Evolutionary conservation across 2,329 filamentous ascomycete genomes (phyloP).

Genomic region (Exserohilum turcica): DNA sequence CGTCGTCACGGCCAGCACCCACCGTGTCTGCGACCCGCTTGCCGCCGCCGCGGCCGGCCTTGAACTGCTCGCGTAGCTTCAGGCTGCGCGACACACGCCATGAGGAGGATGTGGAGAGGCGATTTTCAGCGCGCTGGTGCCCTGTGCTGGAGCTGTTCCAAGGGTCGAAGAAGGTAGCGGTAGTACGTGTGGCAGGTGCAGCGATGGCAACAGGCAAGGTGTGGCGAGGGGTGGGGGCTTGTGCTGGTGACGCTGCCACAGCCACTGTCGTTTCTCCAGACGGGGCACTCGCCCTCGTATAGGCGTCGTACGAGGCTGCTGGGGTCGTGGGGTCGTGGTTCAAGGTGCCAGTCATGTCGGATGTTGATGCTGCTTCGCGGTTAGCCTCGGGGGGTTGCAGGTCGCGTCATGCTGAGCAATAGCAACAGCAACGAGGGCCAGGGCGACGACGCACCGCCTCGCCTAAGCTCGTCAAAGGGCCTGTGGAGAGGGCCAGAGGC

Average conservation of each 20-base stretch:
- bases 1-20: conserved; percentile 66
- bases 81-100: conserved; percentile 73
- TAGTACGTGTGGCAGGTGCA: conserved; percentile 28
- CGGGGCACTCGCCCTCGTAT: conserved; percentile 9
- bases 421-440: conserved; percentile 15
- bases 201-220: conserved; percentile 11
- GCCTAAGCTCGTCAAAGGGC: conserved; percentile 9
- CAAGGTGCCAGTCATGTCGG: conserved; percentile 9
- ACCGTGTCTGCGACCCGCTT: conserved; percentile 67
- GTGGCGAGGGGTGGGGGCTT: not conserved
- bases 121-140: conserved; percentile 76
- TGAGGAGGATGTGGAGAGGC: conserved; percentile 63
- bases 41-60: conserved; percentile 60
- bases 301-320: conserved; percentile 13
- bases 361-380: conserved; percentile 10
- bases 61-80: conserved; percentile 74
- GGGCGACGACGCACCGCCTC: conserved; percentile 10
- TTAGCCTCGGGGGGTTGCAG: conserved; percentile 23
- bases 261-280: conserved; percentile 9
- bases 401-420: conserved; percentile 14
- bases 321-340: conserved; percentile 13
- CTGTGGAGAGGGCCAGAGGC: conserved; percentile 10
- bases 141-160: conserved; percentile 78
- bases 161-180: conserved; percentile 65
- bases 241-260: no score